Base-by-base conservation (phyloP, 495 filamentous ascomycete species). In the Xylaria nigripes region DNA sequence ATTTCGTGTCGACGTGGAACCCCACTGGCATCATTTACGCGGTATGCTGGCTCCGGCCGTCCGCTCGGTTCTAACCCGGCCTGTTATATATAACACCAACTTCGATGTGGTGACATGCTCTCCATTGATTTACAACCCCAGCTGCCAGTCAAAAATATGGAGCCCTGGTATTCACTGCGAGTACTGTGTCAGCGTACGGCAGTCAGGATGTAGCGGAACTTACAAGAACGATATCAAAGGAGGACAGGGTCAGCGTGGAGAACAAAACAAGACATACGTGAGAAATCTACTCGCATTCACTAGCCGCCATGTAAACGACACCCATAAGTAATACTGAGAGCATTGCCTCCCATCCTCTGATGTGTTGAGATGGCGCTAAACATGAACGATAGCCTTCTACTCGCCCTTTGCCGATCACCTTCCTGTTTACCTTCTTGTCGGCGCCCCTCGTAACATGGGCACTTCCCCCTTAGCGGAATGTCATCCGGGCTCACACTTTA, bases 61-160 rank as follows among this genome's bases (percentile, higher is more conserved):
- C 64, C 64, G 6, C 13, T 46, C 9, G 29, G 52, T 3, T 67
- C 61, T 43, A 67, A 60, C 5, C 51, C 64, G 10, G 62, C 62
- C 15, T 65, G 57, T 30, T 45, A 41, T 3, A 44, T n/a, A n/a
- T n/a, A n/a, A n/a, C n/a, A n/a, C n/a, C n/a, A 50, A 48, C 15
- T 16, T 15, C 15, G 30, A 21, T n/a, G 48, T 46, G 2, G 57
- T 65, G 23, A 65, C 60, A 21, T 67, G 64, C 42, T 67, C 62
- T 46, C 64, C 64, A 38, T 54, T 43, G n/a, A n/a, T 13, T 18
- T 63, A 60, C 30, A 22, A 48, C 19, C 60, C 57, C 45, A 36
- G 32, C 15, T 63, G 60, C 12, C 10, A 48, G 19, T 13, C 41
- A 2, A 15, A 53, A 27, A 47, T 46, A 2, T 32, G 44, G 25